Conservation (phyloP, 495 filamentous ascomycete species). For the Recurvomyces mirabilis region DNA sequence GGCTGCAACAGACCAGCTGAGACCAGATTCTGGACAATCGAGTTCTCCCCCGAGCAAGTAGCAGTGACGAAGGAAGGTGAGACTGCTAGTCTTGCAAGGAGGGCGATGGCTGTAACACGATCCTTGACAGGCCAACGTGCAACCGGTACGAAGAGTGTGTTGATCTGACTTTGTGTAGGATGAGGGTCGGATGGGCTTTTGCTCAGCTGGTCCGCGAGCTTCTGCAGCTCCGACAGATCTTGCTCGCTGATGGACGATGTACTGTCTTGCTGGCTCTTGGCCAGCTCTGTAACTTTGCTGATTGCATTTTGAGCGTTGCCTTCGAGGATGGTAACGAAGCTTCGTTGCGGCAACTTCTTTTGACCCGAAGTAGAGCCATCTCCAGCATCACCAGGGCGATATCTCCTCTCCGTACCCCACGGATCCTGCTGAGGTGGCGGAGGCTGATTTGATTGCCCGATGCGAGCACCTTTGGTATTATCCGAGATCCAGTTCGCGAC, state of each 20-base stretch:
- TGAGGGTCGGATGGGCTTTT: slow-evolving; percentile 21
- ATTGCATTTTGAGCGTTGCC: slow-evolving; percentile 20
- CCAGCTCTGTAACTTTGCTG: slow-evolving; percentile 30
- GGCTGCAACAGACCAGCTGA: slow-evolving; percentile 46
- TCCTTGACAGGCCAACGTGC: slow-evolving; percentile 67
- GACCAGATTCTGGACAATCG: slow-evolving; percentile 42
- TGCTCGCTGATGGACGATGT: slow-evolving; percentile 47
- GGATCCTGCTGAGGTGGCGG: slow-evolving; percentile 43
- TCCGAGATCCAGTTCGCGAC: slow-evolving; percentile 86
- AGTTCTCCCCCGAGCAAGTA: slow-evolving; percentile 36
- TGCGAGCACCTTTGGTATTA: slow-evolving; percentile 76
- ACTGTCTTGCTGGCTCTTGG: slow-evolving; percentile 26
- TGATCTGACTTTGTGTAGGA: slow-evolving; percentile 10
- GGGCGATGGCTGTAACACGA: slow-evolving; percentile 73
- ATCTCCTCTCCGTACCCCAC: slow-evolving; percentile 65
- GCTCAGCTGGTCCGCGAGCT: slow-evolving; percentile 45
- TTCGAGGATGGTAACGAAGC: slow-evolving; percentile 13
- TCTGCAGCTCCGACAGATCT: slow-evolving; percentile 48
- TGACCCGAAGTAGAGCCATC: slow-evolving; percentile 1
- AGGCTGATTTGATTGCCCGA: slow-evolving; percentile 45
- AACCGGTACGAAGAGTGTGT: slow-evolving; percentile 42
- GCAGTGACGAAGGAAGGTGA: slow-evolving; percentile 41
- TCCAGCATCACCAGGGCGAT: slow-evolving; percentile 55
- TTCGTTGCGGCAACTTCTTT: slow-evolving; percentile 16
- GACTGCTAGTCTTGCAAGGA: slow-evolving; percentile 64